phyloP scores from a whole-genome alignment of 192 early-diverging fungal genomes.

The Gryganskiella cystojenkinii region DNA sequence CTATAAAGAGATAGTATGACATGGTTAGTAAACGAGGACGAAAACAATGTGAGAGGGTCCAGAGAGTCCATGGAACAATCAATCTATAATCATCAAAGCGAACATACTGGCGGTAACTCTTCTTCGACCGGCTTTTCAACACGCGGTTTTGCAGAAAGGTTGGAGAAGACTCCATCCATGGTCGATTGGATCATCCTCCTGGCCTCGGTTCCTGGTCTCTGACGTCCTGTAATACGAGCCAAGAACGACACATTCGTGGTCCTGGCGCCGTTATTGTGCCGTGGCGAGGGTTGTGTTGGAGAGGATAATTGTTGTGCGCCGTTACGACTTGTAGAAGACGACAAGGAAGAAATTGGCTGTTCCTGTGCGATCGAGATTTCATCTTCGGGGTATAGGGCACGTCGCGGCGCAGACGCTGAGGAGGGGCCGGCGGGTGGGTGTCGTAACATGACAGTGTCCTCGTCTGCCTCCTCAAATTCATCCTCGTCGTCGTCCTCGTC shows the following conservation, averaged over 20 bases:
- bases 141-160: conserved; percentile 36
- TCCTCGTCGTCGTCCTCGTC: conserved; percentile 25
- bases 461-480: conserved; percentile 18
- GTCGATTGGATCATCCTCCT: conserved; percentile 33
- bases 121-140: conserved; percentile 45
- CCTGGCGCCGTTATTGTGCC: conserved; percentile 9
- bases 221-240: conserved; percentile 30
- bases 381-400: conserved; percentile 18
- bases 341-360: conserved; percentile 7
- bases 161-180: conserved; percentile 45
- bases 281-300: background rate
- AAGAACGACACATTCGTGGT: conserved; percentile 37
- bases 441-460: conserved; percentile 38
- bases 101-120: conserved; percentile 43
- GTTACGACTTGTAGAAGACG: background rate
- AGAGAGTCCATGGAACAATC: background rate
- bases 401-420: conserved; percentile 20
- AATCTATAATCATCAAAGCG: background rate
- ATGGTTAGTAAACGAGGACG: background rate
- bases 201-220: conserved; percentile 28
- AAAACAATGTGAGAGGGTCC: background rate
- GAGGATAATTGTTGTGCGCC: background rate
- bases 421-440: conserved; percentile 10
- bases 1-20: conserved; percentile 13
- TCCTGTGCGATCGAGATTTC: conserved; percentile 27